Conservation (phyloP, 139 green algal species). For the Tetratostichococcus sp. region DNA sequence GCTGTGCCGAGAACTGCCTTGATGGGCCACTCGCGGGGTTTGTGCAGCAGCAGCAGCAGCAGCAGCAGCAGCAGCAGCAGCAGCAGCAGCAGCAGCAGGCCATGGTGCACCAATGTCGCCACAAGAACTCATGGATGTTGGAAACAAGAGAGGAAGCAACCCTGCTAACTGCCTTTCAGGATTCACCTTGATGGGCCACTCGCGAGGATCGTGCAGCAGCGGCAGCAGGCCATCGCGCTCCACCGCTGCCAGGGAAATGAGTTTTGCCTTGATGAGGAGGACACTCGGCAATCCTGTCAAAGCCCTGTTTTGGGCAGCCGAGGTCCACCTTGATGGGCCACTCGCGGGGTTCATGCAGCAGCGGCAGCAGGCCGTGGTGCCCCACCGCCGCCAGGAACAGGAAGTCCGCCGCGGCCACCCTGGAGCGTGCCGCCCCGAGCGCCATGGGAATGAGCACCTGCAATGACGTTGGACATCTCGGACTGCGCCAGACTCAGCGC, state of each 20-base stretch:
- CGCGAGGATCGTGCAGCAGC: conserved; percentile 65
- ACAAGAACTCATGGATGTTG: no score
- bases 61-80: no score
- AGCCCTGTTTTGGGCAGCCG: no score
- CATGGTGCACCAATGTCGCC: no score
- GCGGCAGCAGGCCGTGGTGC: conserved; percentile 71
- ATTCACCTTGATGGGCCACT: conserved; percentile 75
- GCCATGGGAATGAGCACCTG: conserved; percentile 30
- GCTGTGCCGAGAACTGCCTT: no score
- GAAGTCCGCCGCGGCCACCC: conserved; percentile 31
- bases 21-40: no score
- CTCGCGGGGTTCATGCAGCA: conserved; percentile 74
- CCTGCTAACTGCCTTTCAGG: background rate
- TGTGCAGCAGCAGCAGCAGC: no score
- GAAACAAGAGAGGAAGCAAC: background rate
- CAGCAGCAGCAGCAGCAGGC: no score
- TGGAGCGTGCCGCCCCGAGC: conserved; percentile 29
- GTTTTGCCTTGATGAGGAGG: background rate
- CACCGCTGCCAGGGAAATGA: background rate
- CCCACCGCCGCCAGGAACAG: conserved; percentile 47
- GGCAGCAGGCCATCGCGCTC: conserved; percentile 66
- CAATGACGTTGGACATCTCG: conserved; percentile 18
- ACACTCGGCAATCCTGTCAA: background rate
- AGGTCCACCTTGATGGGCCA: conserved; percentile 67
- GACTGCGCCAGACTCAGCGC: no score